Evolutionary conservation across 139 green algal species (phyloP).

Genomic region (Volvox reticuliferus): DNA sequence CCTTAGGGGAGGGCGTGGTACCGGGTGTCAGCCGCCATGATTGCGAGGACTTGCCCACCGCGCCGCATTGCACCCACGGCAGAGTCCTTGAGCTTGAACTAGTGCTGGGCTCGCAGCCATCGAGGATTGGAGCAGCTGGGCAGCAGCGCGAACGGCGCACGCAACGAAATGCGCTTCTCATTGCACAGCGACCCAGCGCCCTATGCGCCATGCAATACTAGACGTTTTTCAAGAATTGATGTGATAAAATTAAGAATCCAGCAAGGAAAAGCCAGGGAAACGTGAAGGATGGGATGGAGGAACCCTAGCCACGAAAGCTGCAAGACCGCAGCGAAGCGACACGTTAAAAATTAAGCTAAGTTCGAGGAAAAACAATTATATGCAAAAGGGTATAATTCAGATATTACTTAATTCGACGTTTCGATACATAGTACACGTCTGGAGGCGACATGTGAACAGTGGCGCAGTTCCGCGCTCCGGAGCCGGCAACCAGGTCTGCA

Average conservation of each 20-base stretch:
- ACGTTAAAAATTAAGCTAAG: no score
- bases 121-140: not conserved
- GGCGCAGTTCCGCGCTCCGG: no score
- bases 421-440: no score
- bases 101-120: not conserved
- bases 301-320: slow-evolving; percentile 18
- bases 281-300: not conserved
- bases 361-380: no score
- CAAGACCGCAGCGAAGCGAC: not conserved
- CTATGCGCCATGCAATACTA: not conserved
- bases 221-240: not conserved
- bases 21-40: slow-evolving; percentile 15
- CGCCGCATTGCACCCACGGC: slow-evolving; percentile 4
- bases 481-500: no score
- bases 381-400: no score
- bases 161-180: slow-evolving; percentile 11
- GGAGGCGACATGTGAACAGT: no score
- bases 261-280: not conserved
- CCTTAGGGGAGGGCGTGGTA: not conserved
- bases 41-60: not conserved
- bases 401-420: no score
- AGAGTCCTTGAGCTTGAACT: not conserved
- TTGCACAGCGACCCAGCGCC: slow-evolving; percentile 4
- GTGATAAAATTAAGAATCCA: not conserved
- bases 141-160: not conserved